A percentile compares a stretch with the other conserved stretches of the same genome.
Evolutionary conservation across 1,139 yeast species (phyloP).

Genomic region (Blastobotrys illinoisensis): DNA sequence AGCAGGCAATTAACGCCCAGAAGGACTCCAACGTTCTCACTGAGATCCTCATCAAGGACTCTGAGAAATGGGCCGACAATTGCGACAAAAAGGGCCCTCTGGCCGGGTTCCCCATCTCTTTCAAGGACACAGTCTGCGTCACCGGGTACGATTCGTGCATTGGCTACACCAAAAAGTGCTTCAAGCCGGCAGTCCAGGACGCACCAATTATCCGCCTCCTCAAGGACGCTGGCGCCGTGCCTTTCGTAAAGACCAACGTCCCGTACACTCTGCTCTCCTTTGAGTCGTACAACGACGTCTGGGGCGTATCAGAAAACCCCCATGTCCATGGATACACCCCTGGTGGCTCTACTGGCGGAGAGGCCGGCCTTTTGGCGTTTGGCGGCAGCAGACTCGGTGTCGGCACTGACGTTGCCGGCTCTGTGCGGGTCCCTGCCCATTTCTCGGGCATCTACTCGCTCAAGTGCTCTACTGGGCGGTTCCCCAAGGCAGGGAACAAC

Average conservation of each 20-base stretch:
- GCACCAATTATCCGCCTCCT: slow-evolving; percentile 36
- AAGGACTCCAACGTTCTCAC: slow-evolving; percentile 34
- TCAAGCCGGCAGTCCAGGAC: slow-evolving; percentile 34
- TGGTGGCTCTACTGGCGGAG: slow-evolving; percentile 51
- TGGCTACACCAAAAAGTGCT: slow-evolving; percentile 43
- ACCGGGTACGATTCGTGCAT: slow-evolving; percentile 48
- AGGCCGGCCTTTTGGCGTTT: slow-evolving; percentile 44
- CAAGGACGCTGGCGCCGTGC: slow-evolving; percentile 42
- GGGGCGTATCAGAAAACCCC: slow-evolving; percentile 43
- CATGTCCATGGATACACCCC: slow-evolving; percentile 36
- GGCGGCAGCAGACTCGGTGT: slow-evolving; percentile 46
- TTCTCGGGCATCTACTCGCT: slow-evolving; percentile 46
- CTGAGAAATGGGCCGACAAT: slow-evolving; percentile 31
- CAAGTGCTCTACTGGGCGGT: slow-evolving; percentile 46
- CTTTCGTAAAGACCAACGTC: slow-evolving; percentile 45
- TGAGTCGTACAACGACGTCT: slow-evolving; percentile 41
- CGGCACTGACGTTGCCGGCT: slow-evolving; percentile 58
- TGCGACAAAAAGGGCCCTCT: slow-evolving; percentile 44
- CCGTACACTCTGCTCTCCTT: slow-evolving; percentile 45
- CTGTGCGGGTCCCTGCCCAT: slow-evolving; percentile 47
- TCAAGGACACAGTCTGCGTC: slow-evolving; percentile 47
- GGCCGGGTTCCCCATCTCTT: slow-evolving; percentile 64
- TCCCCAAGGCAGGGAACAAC: slow-evolving; percentile 43
- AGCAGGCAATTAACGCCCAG: slow-evolving; percentile 35
- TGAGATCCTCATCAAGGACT: slow-evolving; percentile 36